Evolutionary conservation across 768 basidiomycete genomes (phyloP).

Genomic region (Mycena leptocephala): DNA sequence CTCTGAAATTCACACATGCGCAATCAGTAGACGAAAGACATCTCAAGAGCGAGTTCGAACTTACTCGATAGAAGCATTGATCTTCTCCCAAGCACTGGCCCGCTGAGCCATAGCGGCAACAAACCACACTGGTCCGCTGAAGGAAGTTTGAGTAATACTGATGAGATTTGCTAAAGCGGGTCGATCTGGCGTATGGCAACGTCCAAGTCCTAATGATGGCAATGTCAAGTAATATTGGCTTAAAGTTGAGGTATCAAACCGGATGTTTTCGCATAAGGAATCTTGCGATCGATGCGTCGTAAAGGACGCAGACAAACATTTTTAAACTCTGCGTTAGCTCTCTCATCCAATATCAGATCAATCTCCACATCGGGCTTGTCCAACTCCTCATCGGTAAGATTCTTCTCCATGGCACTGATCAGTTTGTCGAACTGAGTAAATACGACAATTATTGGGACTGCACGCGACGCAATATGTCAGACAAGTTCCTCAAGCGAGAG

Average conservation of each 20-base stretch:
- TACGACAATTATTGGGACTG: not conserved
- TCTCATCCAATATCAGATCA: not conserved
- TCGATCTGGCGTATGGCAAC: not conserved
- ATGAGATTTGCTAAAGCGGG: conserved; percentile 2
- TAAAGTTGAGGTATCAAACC: not conserved
- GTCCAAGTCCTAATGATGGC: not conserved
- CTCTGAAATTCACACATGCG: not conserved
- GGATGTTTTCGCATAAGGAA: not conserved
- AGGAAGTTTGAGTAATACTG: not conserved
- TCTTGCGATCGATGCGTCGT: not conserved
- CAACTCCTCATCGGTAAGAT: not conserved
- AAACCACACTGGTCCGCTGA: not conserved
- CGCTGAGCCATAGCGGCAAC: conserved; percentile 9
- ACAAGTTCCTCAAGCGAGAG: not conserved
- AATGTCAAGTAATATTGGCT: not conserved
- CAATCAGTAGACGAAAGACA: not conserved
- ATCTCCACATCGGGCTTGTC: not conserved
- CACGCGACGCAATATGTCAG: not conserved
- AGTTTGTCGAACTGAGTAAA: not conserved
- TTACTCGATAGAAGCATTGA: conserved; percentile 12
- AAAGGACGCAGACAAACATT: not conserved
- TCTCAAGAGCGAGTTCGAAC: not conserved
- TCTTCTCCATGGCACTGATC: not conserved
- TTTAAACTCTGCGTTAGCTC: not conserved
- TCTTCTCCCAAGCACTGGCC: not conserved